These are phyloP conservation scores for Clathrospora elynae DNA, from an alignment of 2,329 filamentous ascomycete genomes.

Conservation along the genomic window DNA sequence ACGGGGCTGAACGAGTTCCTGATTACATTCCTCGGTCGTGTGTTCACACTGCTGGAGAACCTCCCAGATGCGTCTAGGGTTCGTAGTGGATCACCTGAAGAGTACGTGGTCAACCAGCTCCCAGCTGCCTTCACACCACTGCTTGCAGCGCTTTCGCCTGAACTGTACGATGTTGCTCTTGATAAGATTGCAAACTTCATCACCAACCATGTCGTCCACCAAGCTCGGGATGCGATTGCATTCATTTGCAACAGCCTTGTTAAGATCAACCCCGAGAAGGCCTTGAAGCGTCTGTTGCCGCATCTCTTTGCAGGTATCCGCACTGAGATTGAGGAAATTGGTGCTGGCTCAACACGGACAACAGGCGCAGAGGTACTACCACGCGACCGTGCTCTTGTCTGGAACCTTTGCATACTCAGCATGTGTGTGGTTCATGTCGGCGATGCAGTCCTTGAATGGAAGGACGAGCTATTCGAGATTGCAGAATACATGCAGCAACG, in stretches of 20 bases:
- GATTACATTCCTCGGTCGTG: slow-evolving; percentile 85
- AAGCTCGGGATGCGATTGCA: slow-evolving; percentile 95
- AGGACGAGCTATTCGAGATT: slow-evolving; percentile 86
- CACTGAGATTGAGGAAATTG: slow-evolving; percentile 95
- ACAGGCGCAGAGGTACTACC: slow-evolving; percentile 93
- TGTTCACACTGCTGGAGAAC: slow-evolving; percentile 95
- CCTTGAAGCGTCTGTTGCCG: slow-evolving; percentile 85
- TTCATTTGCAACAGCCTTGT: slow-evolving; percentile 97
- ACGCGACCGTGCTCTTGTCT: slow-evolving; percentile 88
- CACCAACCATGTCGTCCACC: slow-evolving; percentile 91
- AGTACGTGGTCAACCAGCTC: slow-evolving; percentile 94
- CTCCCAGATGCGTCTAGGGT: slow-evolving; percentile 87
- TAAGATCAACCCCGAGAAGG: slow-evolving; percentile 94
- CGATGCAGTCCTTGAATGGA: slow-evolving; percentile 84
- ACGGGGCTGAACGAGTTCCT: slow-evolving; percentile 93
- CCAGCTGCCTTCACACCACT: slow-evolving; percentile 90
- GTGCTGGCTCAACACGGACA: slow-evolving; percentile 90
- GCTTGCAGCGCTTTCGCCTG: slow-evolving; percentile 86
- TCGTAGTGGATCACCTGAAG: slow-evolving; percentile 88
- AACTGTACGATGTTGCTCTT: slow-evolving; percentile 88
- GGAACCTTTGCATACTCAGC: slow-evolving; percentile 95
- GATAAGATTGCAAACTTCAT: slow-evolving; percentile 94
- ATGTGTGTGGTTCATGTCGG: slow-evolving; percentile 99
- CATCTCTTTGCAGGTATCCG: slow-evolving; percentile 90
- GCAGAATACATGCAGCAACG: slow-evolving; percentile 96